phyloP scores from a whole-genome alignment of 306 rosid genomes.

The Hylodesmum podocarpum region DNA sequence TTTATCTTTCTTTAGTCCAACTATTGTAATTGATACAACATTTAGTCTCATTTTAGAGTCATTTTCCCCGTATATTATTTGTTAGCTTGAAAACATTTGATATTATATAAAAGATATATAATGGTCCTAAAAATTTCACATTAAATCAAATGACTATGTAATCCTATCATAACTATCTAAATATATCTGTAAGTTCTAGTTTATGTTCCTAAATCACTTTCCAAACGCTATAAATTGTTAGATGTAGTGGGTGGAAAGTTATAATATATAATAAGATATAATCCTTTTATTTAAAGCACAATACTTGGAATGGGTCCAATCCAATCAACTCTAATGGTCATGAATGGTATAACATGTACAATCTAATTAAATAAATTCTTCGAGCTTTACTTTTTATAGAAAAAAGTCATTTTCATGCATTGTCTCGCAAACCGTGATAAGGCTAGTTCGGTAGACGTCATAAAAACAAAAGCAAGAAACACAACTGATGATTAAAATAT shows the following conservation, averaged over 20 bases:
- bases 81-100: neutral
- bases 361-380: no score
- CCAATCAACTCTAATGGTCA: slow-evolving; percentile 14
- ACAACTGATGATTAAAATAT: no score
- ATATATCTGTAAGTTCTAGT: slow-evolving; percentile 37
- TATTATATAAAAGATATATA: neutral
- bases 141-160: slow-evolving; percentile 35
- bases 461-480: no score
- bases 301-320: slow-evolving; percentile 25
- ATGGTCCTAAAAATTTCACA: neutral
- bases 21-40: no score
- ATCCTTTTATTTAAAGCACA: neutral
- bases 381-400: no score
- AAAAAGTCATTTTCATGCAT: no score
- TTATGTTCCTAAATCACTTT: slow-evolving; percentile 38
- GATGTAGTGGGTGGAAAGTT: slow-evolving; percentile 29
- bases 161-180: slow-evolving; percentile 35
- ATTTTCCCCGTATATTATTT: neutral
- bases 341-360: neutral
- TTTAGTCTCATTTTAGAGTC: neutral
- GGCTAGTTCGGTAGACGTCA: no score
- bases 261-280: slow-evolving; percentile 6
- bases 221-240: slow-evolving; percentile 43
- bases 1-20: no score
- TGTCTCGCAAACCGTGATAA: no score